Evolutionary conservation across 352 stramenopile species (phyloP), one percentile per base, ranked within the genome.

Genomic region (Phytophthora hibernalis): DNA sequence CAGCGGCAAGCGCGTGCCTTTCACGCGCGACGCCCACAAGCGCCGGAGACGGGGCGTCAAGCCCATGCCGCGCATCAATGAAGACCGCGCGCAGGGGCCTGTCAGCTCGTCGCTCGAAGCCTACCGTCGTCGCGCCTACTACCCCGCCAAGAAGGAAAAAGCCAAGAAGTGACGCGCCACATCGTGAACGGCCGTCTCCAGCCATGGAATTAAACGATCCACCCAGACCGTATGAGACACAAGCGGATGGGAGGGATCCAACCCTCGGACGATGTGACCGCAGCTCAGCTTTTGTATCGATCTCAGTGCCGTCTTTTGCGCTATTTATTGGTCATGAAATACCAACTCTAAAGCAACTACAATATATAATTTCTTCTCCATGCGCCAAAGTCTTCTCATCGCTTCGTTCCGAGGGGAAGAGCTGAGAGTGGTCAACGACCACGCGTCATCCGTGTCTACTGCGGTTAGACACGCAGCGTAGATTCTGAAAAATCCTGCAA

Each of bases 121-220:
- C 35, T 82, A 82, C 30, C 74, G 74, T n/a, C 68, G 69, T 13
- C 70, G 74, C 15, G 74, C 74, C 16, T 82, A 82, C 54, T 82
- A 82, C 49, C 47, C 68, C 6, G 67, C 62, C 26, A 68, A 70
- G 53, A 78, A 81, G 47, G 59, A 70, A 7, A 75, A 76, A 51
- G 9, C 55, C 16, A 78, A 82, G 51, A 77, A 80, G 51, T 72
- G 24, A 52, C 16, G 16, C 61, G 26, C 21, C 38, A 9, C 38
- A 60, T 53, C 54, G 37, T 21, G 16, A 26, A 42, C 51, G 43
- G 26, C 26, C 26, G 55, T 49, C 31, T 65, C 44, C 57, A n/a
- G 26, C 45, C 56, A 54, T n/a, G 11, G 40, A 24, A 40, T 12
- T 12, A 40, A 40, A 16, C 11, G 33, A 3, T 10, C 26, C 2